phyloP scores from a whole-genome alignment of 352 stramenopile genomes.

The Pythium grandisporangium region DNA sequence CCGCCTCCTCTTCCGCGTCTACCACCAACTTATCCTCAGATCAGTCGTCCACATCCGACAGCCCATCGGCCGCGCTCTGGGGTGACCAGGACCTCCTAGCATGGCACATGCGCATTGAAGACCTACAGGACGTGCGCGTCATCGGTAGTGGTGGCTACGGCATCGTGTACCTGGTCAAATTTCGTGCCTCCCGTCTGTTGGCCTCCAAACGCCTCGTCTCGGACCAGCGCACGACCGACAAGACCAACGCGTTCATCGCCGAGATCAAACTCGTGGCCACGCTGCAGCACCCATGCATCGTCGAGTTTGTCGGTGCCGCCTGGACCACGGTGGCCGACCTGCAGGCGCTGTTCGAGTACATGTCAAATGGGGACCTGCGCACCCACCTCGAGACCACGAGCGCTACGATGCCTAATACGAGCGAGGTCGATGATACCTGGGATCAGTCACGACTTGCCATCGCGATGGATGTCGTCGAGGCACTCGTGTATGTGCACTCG shows the following conservation, averaged over 20 bases:
- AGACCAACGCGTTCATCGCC: conserved; percentile 19
- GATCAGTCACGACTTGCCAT: no score
- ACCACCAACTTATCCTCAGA: no score
- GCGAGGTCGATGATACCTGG: no score
- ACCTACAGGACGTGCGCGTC: conserved; percentile 3
- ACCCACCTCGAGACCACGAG: conserved; percentile 10
- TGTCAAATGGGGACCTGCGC: conserved; percentile 3
- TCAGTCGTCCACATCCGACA: no score
- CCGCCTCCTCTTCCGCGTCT: no score
- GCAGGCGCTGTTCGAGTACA: conserved; percentile 6
- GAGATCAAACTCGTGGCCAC: conserved; percentile 25
- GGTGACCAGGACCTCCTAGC: conserved; percentile 1
- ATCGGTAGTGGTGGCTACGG: conserved; percentile 2
- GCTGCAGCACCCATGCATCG: conserved; percentile 22
- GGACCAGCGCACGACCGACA: no score
- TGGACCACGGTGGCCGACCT: conserved; percentile 12
- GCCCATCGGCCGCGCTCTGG: no score
- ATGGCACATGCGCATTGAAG: neutral
- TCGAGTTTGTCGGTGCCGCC: conserved; percentile 22
- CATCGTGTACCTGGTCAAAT: conserved; percentile 3
- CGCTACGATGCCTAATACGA: conserved; percentile 4
- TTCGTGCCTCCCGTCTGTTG: neutral
- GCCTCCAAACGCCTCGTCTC: no score
- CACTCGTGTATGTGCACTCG: conserved; percentile 14
- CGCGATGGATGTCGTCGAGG: no score